These are phyloP conservation scores for Rubus idaeus DNA, from an alignment of 306 rosid species.

Conservation along the genomic window DNA sequence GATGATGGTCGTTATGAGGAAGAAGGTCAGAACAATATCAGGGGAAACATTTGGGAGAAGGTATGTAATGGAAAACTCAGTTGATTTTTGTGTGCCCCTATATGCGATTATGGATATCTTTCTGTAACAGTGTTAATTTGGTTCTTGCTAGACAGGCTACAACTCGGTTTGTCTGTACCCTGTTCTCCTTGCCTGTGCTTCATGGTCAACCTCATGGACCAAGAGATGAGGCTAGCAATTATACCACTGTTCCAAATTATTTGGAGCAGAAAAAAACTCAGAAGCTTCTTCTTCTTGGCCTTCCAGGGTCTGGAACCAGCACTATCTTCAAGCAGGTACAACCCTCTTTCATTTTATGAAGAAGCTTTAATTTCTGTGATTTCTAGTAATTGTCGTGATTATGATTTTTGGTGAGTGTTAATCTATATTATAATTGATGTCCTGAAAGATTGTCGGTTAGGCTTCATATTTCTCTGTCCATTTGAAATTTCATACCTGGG, in stretches of 20 bases:
- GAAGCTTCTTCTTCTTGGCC: slow-evolving; percentile 93
- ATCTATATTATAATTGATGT: no score
- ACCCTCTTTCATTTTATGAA: background rate
- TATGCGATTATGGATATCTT: slow-evolving; percentile 22
- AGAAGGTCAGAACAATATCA: slow-evolving; percentile 98
- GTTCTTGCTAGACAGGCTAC: slow-evolving; percentile 69
- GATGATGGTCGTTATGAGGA: slow-evolving; percentile 99
- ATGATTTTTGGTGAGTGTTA: background rate
- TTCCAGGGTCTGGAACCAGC: slow-evolving; percentile 96
- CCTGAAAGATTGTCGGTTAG: background rate
- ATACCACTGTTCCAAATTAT: slow-evolving; percentile 74
- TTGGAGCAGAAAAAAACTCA: slow-evolving; percentile 82
- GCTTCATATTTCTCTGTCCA: background rate
- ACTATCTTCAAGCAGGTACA: slow-evolving; percentile 94
- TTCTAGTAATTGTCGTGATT: background rate
- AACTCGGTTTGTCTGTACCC: slow-evolving; percentile 67
- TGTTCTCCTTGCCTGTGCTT: slow-evolving; percentile 85
- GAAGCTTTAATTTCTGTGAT: background rate
- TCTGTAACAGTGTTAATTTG: slow-evolving; percentile 23
- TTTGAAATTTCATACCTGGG: background rate
- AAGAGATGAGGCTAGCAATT: slow-evolving; percentile 81
- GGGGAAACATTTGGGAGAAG: slow-evolving; percentile 99
- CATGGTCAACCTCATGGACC: slow-evolving; percentile 71
- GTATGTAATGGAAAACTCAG: slow-evolving; percentile 40
- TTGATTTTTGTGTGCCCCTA: slow-evolving; percentile 11